Conservation (phyloP, 345 rosid species). For the Rhizophora mangle region DNA sequence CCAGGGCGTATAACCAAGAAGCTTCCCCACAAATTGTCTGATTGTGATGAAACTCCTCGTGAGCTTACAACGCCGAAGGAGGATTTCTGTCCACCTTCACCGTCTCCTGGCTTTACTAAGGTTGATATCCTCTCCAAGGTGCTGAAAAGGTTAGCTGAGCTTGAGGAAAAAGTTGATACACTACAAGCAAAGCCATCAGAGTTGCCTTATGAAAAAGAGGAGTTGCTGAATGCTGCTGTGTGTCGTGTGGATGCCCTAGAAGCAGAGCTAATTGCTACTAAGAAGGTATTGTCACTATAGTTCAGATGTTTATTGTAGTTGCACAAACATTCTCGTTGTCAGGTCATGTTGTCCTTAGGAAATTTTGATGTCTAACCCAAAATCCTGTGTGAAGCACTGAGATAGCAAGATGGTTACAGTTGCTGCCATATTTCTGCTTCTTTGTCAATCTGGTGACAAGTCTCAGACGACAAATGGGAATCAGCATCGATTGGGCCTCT, state of each 20-base stretch:
- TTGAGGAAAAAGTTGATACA: slow-evolving; percentile 82
- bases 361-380: neutral
- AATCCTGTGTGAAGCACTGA: neutral
- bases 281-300: slow-evolving; percentile 53
- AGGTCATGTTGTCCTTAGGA: neutral
- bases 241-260: slow-evolving; percentile 97
- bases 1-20: slow-evolving; percentile 41
- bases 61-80: slow-evolving; percentile 39
- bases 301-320: neutral
- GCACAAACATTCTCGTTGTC: neutral
- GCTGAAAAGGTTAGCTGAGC: slow-evolving; percentile 71
- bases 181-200: slow-evolving; percentile 85
- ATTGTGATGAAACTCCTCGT: slow-evolving; percentile 32
- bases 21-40: slow-evolving; percentile 39
- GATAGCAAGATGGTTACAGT: neutral
- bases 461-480: neutral
- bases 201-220: slow-evolving; percentile 98
- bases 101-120: slow-evolving; percentile 44
- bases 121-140: slow-evolving; percentile 64
- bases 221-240: slow-evolving; percentile 91
- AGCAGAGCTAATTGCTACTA: slow-evolving; percentile 98
- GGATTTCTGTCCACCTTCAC: slow-evolving; percentile 58
- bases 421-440: neutral
- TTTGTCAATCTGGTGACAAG: neutral
- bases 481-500: neutral